Percentiles rank a stretch among this genome's conserved stretches.
Evolutionary conservation across 148 eudicot species (phyloP).

Genomic region (Polygonum maritimum): DNA sequence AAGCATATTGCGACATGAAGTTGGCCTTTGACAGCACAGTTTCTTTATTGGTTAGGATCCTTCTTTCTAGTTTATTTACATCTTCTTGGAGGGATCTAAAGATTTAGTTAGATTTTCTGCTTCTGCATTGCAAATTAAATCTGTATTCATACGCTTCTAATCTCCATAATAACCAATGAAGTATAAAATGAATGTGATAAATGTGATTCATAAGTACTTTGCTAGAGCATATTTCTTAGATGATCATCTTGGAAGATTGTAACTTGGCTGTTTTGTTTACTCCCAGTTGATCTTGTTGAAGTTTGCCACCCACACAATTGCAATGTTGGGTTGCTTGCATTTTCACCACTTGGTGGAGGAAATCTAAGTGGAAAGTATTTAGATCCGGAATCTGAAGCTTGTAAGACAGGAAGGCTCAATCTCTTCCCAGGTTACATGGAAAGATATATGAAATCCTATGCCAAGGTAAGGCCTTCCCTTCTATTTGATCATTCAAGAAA

Average conservation of each 20-base stretch:
- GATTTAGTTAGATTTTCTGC: not conserved
- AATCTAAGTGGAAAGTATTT: constrained; percentile 73
- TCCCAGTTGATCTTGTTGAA: constrained; percentile 91
- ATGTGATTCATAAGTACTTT: not conserved
- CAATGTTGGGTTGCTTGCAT: constrained; percentile 84
- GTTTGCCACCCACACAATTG: constrained; percentile 92
- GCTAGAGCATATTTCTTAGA: not conserved
- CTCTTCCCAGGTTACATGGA: constrained; percentile 95
- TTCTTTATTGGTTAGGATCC: not conserved
- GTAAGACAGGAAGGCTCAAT: constrained; percentile 79
- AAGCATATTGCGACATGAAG: not conserved
- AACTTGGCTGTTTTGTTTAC: constrained; percentile 6
- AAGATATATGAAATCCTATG: constrained; percentile 62
- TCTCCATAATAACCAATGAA: not conserved
- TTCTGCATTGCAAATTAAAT: not conserved
- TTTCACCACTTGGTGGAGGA: constrained; percentile 94
- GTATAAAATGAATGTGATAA: not conserved
- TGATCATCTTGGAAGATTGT: not conserved
- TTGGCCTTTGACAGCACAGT: not conserved
- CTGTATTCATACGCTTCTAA: not conserved
- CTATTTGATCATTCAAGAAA: not conserved
- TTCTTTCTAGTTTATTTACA: not conserved
- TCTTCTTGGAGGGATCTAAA: not conserved
- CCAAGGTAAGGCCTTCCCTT: constrained; percentile 45
- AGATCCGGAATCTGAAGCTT: constrained; percentile 61